Evolutionary conservation across 176 grass and related monocot genomes (phyloP), one percentile per base, ranked within the genome.

Genomic region (Metroxylon sagu): DNA sequence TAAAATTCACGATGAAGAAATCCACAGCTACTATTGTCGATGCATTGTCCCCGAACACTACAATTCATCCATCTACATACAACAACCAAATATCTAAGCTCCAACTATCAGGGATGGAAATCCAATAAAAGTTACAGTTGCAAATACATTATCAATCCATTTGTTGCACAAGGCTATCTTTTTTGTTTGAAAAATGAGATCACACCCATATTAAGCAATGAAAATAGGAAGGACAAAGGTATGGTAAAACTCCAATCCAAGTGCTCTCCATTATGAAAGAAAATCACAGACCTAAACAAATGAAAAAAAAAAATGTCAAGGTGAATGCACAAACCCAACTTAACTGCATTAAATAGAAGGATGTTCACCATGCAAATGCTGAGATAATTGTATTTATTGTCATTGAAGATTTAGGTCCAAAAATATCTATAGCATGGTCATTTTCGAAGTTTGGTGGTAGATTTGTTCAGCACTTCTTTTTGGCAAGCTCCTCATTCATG

Each of bases 41-140:
- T 25, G 26, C 17, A 39, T n/a, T 10, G 16, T 29, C 52, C 31
- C 21, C 31, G 1, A 39, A 68, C 15, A 27, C 18, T 16, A 68
- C 25, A 25, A 68, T 52, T 68, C 66, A 68, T 57, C 66, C 66
- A 68, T 68, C 66, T 68, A 56, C 66, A 68, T 48, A 68, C 2
- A 68, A 56, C 28, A 56, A 56, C 19, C 53, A 68, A 48, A 4
- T 8, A 48, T 57, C 66, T 68, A 25, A 68, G 66, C 10, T 68
- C 52, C 18, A 68, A 68, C 26, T 56, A 18, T 21, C 4, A 55
- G 53, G 53, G 18, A 7, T 21, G 21, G 6, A 55, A 55, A 21
- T 55, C 31, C 31, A 39, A 10, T 39, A 55, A 10, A 18, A 55
- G 16, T 21, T 55, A 25, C 18, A 21, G 12, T 21, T 7, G 7